Evolutionary conservation across 2,329 filamentous ascomycete species (phyloP), one percentile per base, ranked within the genome.

Genomic region (Trichoderma sp.): DNA sequence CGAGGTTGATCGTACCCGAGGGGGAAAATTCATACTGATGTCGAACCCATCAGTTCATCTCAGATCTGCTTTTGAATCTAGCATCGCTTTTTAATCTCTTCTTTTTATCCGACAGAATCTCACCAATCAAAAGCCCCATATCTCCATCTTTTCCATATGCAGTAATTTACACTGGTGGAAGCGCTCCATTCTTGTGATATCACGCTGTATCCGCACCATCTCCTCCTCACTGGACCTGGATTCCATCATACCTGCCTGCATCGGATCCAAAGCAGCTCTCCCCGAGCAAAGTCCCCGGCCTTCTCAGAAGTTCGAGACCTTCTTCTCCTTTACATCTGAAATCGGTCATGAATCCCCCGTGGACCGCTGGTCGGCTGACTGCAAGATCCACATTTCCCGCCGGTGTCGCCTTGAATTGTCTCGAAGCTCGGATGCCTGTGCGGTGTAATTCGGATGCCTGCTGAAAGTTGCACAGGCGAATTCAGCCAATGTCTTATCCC

Each of bases 311-410:
- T 65, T 73, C 69, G 69, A 65, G 69, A 65, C 69, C 60, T 56
- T 72, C 35, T 29, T 50, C 38, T 27, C 21, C 62, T 41, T 33
- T 71, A 24, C 50, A 11, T 16, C 29, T 64, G 38, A 4, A 12
- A n/a, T 35, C 18, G 66, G 50, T 29, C 24, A 31, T 11, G 33
- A 24, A 50, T 50, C 60, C 53, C 67, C 53, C 53, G 50, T 71
- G 53, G 50, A 27, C 31, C 27, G 60, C n/a, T 67, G 63, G 63
- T 74, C 63, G 71, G 71, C 63, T 66, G 71, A 74, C 71, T 67
- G 45, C 11, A 29, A 59, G 71, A 60, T 67, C 71, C 71, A 74
- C 62, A 66, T 21, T 72, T 67, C n/a, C 71, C 71, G 71, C 71
- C 63, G 71, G 24, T 33, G 53, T 74, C 71, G 71, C 71, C 71